Evolutionary conservation across 2,329 filamentous ascomycete species (phyloP).

Genomic region (Ophiostoma himal-ulmi): DNA sequence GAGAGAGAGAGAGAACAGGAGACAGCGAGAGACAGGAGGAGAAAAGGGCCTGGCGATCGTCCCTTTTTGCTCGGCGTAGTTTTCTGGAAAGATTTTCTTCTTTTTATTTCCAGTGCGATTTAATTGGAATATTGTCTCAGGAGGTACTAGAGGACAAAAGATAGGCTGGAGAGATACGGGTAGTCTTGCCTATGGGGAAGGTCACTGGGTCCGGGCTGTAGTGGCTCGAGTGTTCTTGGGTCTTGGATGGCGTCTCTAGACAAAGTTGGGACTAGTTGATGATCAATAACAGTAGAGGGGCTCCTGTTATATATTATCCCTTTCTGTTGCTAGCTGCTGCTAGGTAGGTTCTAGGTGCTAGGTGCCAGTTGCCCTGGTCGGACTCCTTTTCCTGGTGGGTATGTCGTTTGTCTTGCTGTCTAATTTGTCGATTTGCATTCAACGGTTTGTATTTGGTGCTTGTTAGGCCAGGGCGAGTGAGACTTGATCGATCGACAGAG

Average conservation of each 20-base stretch:
- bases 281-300: conserved; percentile 23
- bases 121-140: conserved; percentile 10
- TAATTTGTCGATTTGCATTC: neutral
- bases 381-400: conserved; percentile 1
- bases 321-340: conserved; percentile 16
- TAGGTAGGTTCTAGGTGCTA: neutral
- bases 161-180: conserved; percentile 21
- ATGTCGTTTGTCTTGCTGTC: neutral
- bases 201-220: conserved; percentile 25
- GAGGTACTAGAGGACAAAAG: neutral
- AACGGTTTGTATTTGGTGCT: neutral
- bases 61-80: conserved; percentile 16
- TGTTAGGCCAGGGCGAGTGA: conserved; percentile 4
- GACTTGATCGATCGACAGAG: conserved; percentile 1
- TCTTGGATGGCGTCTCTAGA: conserved; percentile 23
- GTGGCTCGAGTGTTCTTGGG: conserved; percentile 9
- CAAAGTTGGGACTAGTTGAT: conserved; percentile 27
- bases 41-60: conserved; percentile 21
- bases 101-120: neutral
- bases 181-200: conserved; percentile 24
- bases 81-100: neutral
- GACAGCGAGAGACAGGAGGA: conserved; percentile 2
- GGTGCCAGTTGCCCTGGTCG: neutral
- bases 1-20: conserved; percentile 5
- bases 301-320: conserved; percentile 17